These are phyloP conservation scores for Fomitopsis schrenkii DNA, from an alignment of 1,284 basidiomycete genomes.

Conservation along the genomic window DNA sequence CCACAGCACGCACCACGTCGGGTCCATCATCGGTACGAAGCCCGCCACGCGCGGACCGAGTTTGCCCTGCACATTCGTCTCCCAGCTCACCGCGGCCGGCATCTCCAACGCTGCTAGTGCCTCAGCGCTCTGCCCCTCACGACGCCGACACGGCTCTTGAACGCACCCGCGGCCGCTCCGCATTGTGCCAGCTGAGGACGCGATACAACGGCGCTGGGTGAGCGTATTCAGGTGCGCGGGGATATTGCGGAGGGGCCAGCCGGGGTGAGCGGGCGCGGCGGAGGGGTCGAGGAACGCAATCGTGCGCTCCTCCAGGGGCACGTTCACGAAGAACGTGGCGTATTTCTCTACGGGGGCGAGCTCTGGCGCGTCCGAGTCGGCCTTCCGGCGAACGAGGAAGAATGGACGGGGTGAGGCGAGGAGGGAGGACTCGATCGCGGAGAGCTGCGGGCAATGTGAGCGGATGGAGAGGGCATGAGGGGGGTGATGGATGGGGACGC, in stretches of 20 bases:
- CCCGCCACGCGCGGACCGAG: constrained; percentile 88
- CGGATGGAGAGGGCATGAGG: not conserved
- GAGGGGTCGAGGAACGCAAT: constrained; percentile 89
- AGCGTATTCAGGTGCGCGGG: constrained; percentile 73
- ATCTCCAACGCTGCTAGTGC: not conserved
- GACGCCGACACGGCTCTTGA: constrained; percentile 62
- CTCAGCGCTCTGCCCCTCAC: constrained; percentile 31
- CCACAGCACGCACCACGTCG: constrained; percentile 46
- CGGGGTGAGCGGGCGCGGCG: constrained; percentile 71
- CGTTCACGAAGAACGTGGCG: constrained; percentile 45
- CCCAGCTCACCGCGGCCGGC: constrained; percentile 88
- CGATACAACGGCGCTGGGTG: constrained; percentile 52
- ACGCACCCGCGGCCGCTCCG: constrained; percentile 42
- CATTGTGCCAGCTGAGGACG: constrained; percentile 74
- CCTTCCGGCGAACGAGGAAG: constrained; percentile 51
- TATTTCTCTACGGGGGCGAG: constrained; percentile 56
- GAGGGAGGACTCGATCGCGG: constrained; percentile 46
- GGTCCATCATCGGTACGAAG: constrained; percentile 95
- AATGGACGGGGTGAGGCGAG: constrained; percentile 42
- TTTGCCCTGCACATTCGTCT: constrained; percentile 84
- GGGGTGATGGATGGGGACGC: constrained; percentile 6
- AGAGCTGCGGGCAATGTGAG: constrained; percentile 33
- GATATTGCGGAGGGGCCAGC: constrained; percentile 94
- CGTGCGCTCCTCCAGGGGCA: constrained; percentile 46
- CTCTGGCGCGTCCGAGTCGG: constrained; percentile 25